phyloP scores from a whole-genome alignment of 768 basidiomycete genomes.

The Pleurotus cornucopiae region DNA sequence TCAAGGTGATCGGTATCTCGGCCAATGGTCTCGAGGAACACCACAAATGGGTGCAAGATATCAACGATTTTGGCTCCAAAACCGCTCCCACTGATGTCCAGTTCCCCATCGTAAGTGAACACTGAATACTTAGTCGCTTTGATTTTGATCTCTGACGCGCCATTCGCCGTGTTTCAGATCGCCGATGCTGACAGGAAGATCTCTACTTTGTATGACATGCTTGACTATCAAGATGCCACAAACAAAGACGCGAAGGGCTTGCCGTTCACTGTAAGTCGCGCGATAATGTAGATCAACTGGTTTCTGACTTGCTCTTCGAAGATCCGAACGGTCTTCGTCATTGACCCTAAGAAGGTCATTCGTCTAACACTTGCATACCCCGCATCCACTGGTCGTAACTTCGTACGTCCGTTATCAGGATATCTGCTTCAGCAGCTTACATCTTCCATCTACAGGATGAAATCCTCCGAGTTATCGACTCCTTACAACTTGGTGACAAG shows the following conservation, averaged over 20 bases:
- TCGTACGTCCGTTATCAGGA: slow-evolving; percentile 27
- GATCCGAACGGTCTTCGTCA: slow-evolving; percentile 96
- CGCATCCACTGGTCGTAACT: slow-evolving; percentile 94
- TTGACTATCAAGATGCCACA: slow-evolving; percentile 91
- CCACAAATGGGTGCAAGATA: slow-evolving; percentile 84
- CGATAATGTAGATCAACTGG: neutral
- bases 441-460: neutral
- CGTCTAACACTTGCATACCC: slow-evolving; percentile 90
- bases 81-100: slow-evolving; percentile 67
- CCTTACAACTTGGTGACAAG: slow-evolving; percentile 89
- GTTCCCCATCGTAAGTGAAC: slow-evolving; percentile 84
- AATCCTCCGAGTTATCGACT: slow-evolving; percentile 24
- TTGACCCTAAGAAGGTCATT: slow-evolving; percentile 96
- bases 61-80: slow-evolving; percentile 74
- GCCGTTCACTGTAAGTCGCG: slow-evolving; percentile 75
- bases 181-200: slow-evolving; percentile 87
- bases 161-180: slow-evolving; percentile 47
- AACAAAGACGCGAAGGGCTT: slow-evolving; percentile 84
- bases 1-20: slow-evolving; percentile 92
- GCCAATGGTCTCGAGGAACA: slow-evolving; percentile 88
- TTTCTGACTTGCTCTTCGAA: slow-evolving; percentile 19
- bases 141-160: neutral
- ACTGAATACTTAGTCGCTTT: neutral
- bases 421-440: slow-evolving; percentile 28
- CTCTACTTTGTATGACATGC: slow-evolving; percentile 89